Evolutionary conservation across 768 basidiomycete genomes (phyloP).

Genomic region (Mrakia hoshinonis): DNA sequence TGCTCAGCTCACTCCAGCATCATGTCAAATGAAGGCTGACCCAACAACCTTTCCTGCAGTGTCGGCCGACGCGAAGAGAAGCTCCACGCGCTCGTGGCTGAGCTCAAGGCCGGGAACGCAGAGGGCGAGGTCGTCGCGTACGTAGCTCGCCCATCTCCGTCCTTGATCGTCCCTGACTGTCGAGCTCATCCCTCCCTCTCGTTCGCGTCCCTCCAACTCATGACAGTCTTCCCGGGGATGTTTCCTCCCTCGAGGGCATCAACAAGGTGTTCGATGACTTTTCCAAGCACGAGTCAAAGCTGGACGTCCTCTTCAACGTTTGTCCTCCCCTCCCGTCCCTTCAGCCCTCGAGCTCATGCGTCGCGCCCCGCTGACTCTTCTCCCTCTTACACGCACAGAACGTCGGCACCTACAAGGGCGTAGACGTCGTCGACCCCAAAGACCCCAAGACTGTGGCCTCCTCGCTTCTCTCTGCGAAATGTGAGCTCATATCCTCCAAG

Average conservation of each 20-base stretch:
- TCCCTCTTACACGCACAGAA: background rate
- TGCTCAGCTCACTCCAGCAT: background rate
- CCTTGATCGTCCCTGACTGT: background rate
- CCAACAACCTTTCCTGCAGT: background rate
- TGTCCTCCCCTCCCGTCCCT: background rate
- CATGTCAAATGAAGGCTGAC: background rate
- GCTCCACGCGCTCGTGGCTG: background rate
- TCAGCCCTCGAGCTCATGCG: background rate
- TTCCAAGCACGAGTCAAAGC: background rate
- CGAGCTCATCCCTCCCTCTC: background rate
- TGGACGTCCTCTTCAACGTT: conserved; percentile 1
- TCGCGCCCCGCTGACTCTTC: background rate
- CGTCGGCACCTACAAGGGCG: background rate
- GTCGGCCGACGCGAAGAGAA: background rate
- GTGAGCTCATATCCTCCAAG: background rate
- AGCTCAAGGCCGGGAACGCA: background rate
- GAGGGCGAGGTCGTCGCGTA: background rate
- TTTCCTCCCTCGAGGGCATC: background rate
- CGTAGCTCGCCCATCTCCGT: background rate
- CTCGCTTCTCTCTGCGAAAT: conserved; percentile 1
- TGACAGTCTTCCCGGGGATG: background rate
- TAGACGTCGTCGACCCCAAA: background rate
- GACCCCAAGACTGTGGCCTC: background rate
- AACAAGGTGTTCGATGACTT: conserved; percentile 1
- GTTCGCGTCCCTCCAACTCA: background rate